Evolutionary conservation across 306 rosid genomes (phyloP).

Genomic region (Adenanthera pavonina): DNA sequence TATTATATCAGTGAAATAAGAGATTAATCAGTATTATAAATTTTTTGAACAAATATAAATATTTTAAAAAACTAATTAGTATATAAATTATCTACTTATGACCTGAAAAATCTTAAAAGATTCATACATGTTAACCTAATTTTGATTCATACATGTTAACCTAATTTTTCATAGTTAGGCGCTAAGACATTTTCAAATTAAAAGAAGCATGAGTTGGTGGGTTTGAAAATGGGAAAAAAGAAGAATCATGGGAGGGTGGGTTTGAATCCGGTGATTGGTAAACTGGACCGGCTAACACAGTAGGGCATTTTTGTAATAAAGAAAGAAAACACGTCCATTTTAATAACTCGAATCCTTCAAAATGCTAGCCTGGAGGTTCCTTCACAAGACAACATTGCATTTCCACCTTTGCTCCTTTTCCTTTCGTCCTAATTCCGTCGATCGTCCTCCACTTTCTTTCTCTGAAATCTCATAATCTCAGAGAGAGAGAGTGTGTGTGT

Average conservation of each 20-base stretch:
- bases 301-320: constrained; percentile 36
- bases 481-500: constrained; percentile 17
- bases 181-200: not conserved
- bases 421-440: not conserved
- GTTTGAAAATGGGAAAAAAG: not conserved
- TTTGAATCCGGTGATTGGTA: not conserved
- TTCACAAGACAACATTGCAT: not conserved
- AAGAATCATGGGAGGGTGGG: not conserved
- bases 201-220: not conserved
- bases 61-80: too few species aligned
- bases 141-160: not conserved
- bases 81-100: not conserved
- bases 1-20: too few species aligned
- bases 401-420: not conserved
- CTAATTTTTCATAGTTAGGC: not conserved
- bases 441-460: constrained; percentile 34
- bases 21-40: too few species aligned
- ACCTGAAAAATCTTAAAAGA: not conserved
- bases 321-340: not conserved
- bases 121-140: not conserved
- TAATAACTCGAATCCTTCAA: constrained; percentile 26
- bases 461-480: not conserved
- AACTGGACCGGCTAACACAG: not conserved
- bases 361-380: not conserved
- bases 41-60: too few species aligned